phyloP scores from a whole-genome alignment of 805 yeast species.

The Yamadazyma ubonensis region DNA sequence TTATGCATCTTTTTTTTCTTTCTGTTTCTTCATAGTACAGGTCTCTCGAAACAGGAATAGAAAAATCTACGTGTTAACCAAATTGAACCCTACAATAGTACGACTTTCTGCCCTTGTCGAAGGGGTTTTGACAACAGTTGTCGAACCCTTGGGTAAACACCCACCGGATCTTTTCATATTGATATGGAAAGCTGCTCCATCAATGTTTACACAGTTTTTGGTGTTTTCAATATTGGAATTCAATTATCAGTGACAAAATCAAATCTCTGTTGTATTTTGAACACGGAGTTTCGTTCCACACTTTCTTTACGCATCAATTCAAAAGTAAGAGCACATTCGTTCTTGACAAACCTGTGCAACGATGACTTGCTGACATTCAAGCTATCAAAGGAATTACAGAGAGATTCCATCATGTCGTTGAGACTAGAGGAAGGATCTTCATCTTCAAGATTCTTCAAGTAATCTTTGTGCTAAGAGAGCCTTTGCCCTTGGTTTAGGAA shows the following conservation, averaged over 20 bases:
- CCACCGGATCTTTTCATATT: slow-evolving; percentile 4
- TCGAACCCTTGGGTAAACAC: too few species aligned
- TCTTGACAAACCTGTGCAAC: slow-evolving; percentile 11
- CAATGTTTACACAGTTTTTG: slow-evolving; percentile 16
- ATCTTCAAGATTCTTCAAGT: slow-evolving; percentile 10
- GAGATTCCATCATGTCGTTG: slow-evolving; percentile 9
- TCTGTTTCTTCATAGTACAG: too few species aligned
- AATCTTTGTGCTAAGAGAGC: slow-evolving; percentile 12
- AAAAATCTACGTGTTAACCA: too few species aligned
- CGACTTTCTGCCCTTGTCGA: too few species aligned
- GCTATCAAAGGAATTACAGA: slow-evolving; percentile 5
- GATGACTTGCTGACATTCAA: slow-evolving; percentile 10
- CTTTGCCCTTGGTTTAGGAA: slow-evolving; percentile 9
- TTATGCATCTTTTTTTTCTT: too few species aligned
- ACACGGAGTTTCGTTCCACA: slow-evolving; percentile 10
- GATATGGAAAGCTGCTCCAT: slow-evolving; percentile 18
- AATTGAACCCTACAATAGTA: too few species aligned
- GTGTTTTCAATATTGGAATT: slow-evolving; percentile 8
- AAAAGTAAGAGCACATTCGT: slow-evolving; percentile 12
- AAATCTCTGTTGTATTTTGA: slow-evolving; percentile 10
- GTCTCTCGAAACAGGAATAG: too few species aligned
- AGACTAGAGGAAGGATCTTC: slow-evolving; percentile 12
- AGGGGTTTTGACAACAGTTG: too few species aligned
- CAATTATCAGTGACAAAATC: slow-evolving; percentile 8
- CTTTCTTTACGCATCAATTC: slow-evolving; percentile 9